Evolutionary conservation across 352 stramenopile species (phyloP), one percentile per base, ranked within the genome.

Genomic region (Phytophthora cryptogea): DNA sequence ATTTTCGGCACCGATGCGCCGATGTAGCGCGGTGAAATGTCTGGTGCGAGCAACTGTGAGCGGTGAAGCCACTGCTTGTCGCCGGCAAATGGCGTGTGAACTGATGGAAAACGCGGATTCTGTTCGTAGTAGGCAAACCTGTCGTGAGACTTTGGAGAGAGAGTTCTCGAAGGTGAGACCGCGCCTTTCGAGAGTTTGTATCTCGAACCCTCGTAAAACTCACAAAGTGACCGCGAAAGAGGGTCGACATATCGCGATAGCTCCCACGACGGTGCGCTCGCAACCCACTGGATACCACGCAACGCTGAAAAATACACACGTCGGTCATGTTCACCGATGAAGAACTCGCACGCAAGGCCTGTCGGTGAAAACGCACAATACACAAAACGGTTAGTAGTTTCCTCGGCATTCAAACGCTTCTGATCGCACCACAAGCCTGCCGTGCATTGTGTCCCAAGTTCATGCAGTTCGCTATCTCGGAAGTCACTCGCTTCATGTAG

Each of bases 271-370:
- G 80, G 55, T 31, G 42, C 16, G 11, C 45, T 46, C 13, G 48
- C 61, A 26, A 70, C 51, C 78, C 80, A 87, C 11, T 88, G 73
- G 13, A 78, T 83, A 1, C 80, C 80, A 46, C 54, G 45, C 14
- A 88, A 52, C 0, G 48, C 77, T 6, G 63, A 71, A 27, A 88
- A 84, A 32, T 82, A 79, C 5, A 83, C 68, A 36, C 50, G 49
- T 39, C 54, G 36, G 30, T 76, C 48, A 1, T 36, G 13, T 3
- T 66, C 68, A n/a, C 59, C 56, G 11, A 89, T 35, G 30, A 88
- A 88, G 33, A 85, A 89, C 63, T 89, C 78, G 32, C 75, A 88
- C 2, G 67, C 52, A 5, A 88, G 66, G n/a, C 70, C 72, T 80
- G 27, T 4, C 26, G 3, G 7, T 11, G n/a, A 36, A 37, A 49